Percentiles rank a stretch among this genome's conserved stretches.
Conservation (phyloP, 768 basidiomycete genomes). For the Coprinopsis marcescibilis region DNA sequence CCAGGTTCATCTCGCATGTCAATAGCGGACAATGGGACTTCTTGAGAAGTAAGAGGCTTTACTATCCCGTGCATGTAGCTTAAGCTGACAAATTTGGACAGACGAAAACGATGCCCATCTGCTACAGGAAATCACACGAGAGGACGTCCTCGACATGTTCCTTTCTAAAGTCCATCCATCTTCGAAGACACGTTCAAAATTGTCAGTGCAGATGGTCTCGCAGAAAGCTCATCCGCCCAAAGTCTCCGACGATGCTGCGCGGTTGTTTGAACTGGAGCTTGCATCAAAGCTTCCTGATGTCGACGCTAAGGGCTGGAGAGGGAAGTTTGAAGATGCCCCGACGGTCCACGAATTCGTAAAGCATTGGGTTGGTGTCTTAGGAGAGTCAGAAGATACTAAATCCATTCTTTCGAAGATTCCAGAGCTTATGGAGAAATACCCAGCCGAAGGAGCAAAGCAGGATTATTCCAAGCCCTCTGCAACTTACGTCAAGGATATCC, state of each 20-base stretch:
- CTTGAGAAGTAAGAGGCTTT: constrained; percentile 56
- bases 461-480: constrained; percentile 42
- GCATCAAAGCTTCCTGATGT: constrained; percentile 42
- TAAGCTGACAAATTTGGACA: constrained; percentile 26
- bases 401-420: constrained; percentile 52
- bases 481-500: constrained; percentile 58
- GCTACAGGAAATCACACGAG: constrained; percentile 61
- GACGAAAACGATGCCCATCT: constrained; percentile 68
- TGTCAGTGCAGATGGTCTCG: constrained; percentile 78
- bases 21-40: constrained; percentile 84
- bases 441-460: constrained; percentile 47
- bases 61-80: background rate
- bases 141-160: constrained; percentile 72
- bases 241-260: constrained; percentile 58
- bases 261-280: constrained; percentile 54
- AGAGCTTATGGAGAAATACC: constrained; percentile 48
- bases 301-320: constrained; percentile 46
- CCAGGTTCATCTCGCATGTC: constrained; percentile 65
- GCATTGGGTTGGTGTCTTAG: constrained; percentile 53
- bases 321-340: constrained; percentile 52
- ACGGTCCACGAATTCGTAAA: constrained; percentile 52
- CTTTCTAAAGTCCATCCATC: constrained; percentile 60
- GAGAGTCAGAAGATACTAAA: constrained; percentile 33
- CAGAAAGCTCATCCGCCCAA: constrained; percentile 55
- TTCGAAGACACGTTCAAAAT: constrained; percentile 67